Evolutionary conservation across 768 basidiomycete species (phyloP).

Genomic region (Tulasnella sp.): DNA sequence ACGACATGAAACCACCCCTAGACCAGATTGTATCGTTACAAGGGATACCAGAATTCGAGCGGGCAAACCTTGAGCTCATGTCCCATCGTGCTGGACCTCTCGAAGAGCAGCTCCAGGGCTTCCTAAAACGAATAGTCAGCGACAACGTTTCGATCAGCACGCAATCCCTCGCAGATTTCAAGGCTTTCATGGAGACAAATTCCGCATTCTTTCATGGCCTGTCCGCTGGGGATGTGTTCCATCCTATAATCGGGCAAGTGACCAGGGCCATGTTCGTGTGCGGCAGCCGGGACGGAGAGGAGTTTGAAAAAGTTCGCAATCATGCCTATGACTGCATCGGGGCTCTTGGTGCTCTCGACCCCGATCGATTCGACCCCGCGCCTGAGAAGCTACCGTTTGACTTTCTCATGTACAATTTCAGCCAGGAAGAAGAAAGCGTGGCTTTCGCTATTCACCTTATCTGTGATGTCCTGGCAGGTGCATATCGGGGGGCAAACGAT

Average conservation of each 20-base stretch:
- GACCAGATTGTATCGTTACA: constrained; percentile 79
- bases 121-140: constrained; percentile 68
- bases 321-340: constrained; percentile 88
- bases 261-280: constrained; percentile 62
- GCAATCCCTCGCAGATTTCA: constrained; percentile 73
- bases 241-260: constrained; percentile 65
- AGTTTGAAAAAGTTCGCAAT: constrained; percentile 58
- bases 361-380: constrained; percentile 77
- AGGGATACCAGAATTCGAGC: constrained; percentile 55
- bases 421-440: constrained; percentile 68
- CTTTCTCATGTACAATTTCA: constrained; percentile 68
- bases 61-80: constrained; percentile 17
- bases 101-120: constrained; percentile 52
- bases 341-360: constrained; percentile 88
- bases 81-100: constrained; percentile 47
- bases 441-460: constrained; percentile 84
- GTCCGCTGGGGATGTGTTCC: constrained; percentile 82
- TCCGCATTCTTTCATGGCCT: constrained; percentile 50
- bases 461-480: constrained; percentile 75
- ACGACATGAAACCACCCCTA: constrained; percentile 52
- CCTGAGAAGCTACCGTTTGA: constrained; percentile 60
- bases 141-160: constrained; percentile 76
- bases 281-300: constrained; percentile 75
- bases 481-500: constrained; percentile 91
- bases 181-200: constrained; percentile 49